These are phyloP conservation scores for Eucalyptus cloeziana DNA, from an alignment of 345 rosid genomes.

Conservation along the genomic window DNA sequence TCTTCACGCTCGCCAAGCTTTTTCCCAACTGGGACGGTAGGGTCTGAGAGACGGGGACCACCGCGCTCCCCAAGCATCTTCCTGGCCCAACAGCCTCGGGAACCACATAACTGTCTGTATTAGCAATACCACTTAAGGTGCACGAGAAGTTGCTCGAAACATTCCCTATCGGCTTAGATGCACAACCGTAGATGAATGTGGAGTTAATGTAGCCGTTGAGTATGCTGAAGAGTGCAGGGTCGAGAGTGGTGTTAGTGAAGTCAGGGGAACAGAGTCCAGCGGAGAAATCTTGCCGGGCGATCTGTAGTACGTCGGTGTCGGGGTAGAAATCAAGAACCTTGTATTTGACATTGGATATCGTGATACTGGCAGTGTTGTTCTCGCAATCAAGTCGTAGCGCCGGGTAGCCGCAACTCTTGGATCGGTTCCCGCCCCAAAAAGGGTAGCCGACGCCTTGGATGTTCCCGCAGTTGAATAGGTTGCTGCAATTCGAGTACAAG, in stretches of 20 bases:
- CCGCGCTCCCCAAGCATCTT: not conserved
- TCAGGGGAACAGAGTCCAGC: conserved; percentile 1
- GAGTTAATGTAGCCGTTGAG: not conserved
- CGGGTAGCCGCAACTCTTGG: conserved; percentile 7
- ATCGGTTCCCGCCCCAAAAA: conserved; percentile 15
- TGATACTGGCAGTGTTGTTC: not conserved
- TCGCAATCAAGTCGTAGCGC: conserved; percentile 5
- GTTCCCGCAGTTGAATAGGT: conserved; percentile 6
- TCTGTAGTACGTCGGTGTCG: not conserved
- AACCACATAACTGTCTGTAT: not conserved
- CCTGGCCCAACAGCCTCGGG: not conserved
- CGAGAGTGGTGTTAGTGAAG: conserved; percentile 4
- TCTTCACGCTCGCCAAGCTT: not conserved
- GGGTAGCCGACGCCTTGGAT: conserved; percentile 4
- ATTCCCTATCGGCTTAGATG: not conserved
- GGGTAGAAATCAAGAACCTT: not conserved
- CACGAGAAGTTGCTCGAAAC: not conserved
- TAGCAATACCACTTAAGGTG: not conserved
- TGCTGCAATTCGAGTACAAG: not conserved
- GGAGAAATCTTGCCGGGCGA: conserved; percentile 6
- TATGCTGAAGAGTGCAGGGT: not conserved
- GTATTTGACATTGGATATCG: not conserved
- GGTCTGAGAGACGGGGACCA: not conserved
- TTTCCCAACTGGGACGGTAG: not conserved
- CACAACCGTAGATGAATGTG: conserved; percentile 9